Base-by-base conservation (phyloP, 1,284 basidiomycete genomes). In the Rhodotorula sp. region DNA sequence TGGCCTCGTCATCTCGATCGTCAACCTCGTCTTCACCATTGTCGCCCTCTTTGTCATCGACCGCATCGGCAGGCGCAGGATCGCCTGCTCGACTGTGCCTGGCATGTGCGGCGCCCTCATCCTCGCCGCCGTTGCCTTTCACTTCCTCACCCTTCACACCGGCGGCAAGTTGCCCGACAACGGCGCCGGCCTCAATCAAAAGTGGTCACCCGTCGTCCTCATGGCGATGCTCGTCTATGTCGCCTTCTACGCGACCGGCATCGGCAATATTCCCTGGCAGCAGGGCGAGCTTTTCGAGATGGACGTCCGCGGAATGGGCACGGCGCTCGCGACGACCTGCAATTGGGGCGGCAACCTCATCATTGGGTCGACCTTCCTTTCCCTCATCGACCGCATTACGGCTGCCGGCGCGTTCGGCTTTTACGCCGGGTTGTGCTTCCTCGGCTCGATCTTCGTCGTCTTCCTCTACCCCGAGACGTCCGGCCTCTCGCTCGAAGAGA, bases 11-110 rank as follows among this genome's bases (percentile, higher is more conserved):
- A 84, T 92, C 52, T 89, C 90, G 2, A 86, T 86, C 17, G 90
- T 89, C 49, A 91, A 92, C 81, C 90, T 92, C 78, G 74, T 89
- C 61, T 91, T 91, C 81, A 93, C 91, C 1, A 84, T 92, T 61
- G 81, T 93, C 59, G 90, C 91, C 1, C 83, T 94, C 53, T 66
- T 76, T 77, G 81, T 89, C 81, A 90, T 92, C 64, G 91, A 92
- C 78, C 87, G 86, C 34, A 83, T 92, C 62, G 91, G 91, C 19
- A 82, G 91, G 47, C 84, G 91, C 59, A 85, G 82, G 56, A 91
- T 91, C 74, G 90, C 92, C 86, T 78, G 91, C 46, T 86, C 82
- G 77, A 90, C 89, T 48, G 84, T 89, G 6, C 91, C 91, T 0
- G 87, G 89, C 20, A 91, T 93, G 90, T 81, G 89, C 34, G 74